phyloP scores from a whole-genome alignment of 805 yeast species.

The Spencermartinsiella europaea region DNA sequence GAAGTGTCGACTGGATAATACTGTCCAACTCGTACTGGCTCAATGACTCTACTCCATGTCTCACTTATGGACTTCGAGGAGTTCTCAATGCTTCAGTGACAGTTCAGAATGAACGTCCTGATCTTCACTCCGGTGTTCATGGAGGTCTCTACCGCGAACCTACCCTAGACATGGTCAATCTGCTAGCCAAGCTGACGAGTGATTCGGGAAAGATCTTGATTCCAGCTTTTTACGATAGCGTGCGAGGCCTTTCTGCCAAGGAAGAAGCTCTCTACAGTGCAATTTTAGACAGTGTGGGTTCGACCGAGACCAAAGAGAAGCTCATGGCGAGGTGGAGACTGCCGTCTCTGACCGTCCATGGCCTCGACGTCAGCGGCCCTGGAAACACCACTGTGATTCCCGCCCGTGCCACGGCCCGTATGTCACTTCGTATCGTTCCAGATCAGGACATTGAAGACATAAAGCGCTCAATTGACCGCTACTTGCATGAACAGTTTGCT shows the following conservation, averaged over 20 bases:
- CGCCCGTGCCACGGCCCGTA: slow-evolving; percentile 63
- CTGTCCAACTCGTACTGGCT: slow-evolving; percentile 93
- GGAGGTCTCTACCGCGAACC: slow-evolving; percentile 92
- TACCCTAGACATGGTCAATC: slow-evolving; percentile 71
- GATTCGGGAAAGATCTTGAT: slow-evolving; percentile 53
- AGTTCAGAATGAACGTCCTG: slow-evolving; percentile 69
- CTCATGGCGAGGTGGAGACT: slow-evolving; percentile 79
- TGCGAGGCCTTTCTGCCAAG: slow-evolving; percentile 48
- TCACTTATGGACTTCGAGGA: slow-evolving; percentile 92
- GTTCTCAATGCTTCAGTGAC: slow-evolving; percentile 75
- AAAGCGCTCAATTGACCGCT: slow-evolving; percentile 44
- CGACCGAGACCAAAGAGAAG: slow-evolving; percentile 26
- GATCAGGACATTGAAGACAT: slow-evolving; percentile 66
- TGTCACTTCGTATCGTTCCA: slow-evolving; percentile 86
- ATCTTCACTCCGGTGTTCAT: slow-evolving; percentile 93
- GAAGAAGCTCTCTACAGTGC: slow-evolving; percentile 62
- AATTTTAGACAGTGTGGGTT: slow-evolving; percentile 43
- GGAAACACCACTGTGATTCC: slow-evolving; percentile 88
- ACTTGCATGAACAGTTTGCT: slow-evolving; percentile 45
- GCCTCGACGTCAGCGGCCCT: slow-evolving; percentile 83
- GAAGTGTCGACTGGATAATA: slow-evolving; percentile 81
- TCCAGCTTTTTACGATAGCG: slow-evolving; percentile 69
- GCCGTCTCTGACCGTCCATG: slow-evolving; percentile 86
- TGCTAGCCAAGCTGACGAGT: slow-evolving; percentile 58
- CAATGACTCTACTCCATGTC: slow-evolving; percentile 81